A percentile compares a stretch with the other conserved stretches of the same genome.
Conservation (phyloP, 2,329 filamentous ascomycete genomes). For the Ophiostoma ips region DNA sequence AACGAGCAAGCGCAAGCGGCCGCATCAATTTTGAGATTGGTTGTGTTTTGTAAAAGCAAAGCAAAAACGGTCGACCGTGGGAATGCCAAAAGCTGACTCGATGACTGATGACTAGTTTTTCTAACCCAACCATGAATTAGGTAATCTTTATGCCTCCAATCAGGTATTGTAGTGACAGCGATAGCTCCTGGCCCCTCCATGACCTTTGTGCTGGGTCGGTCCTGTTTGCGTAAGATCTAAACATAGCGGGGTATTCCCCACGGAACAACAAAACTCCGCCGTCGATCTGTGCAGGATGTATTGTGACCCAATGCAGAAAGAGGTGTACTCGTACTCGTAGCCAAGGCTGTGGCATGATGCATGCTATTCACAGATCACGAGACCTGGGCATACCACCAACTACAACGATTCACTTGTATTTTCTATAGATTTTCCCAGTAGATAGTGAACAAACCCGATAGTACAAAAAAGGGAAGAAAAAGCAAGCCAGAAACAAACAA, state of each 20-base stretch:
- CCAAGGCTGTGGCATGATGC: no score
- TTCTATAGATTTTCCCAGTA: constrained; percentile 3
- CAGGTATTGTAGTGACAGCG: no score
- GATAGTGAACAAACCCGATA: neutral
- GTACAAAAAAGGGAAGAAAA: neutral
- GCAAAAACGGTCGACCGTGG: neutral
- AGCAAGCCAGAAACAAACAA: neutral
- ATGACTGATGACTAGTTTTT: neutral
- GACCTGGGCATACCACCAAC: neutral
- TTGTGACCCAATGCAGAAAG: neutral
- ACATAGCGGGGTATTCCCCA: neutral
- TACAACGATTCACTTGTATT: neutral
- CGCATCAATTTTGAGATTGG: constrained; percentile 10
- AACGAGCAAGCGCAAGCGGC: constrained; percentile 2
- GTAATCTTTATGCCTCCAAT: no score
- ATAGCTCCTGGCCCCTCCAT: no score
- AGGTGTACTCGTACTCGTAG: neutral
- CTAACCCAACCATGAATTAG: neutral
- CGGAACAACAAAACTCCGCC: constrained; percentile 8
- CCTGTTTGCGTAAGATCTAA: neutral
- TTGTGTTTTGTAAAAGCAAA: no score
- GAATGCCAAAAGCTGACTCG: neutral
- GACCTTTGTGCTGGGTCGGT: no score
- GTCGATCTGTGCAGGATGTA: neutral
- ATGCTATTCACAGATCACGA: no score